Base-by-base conservation (phyloP, 192 early-diverging fungal species). In the Radiomyces spectabilis region DNA sequence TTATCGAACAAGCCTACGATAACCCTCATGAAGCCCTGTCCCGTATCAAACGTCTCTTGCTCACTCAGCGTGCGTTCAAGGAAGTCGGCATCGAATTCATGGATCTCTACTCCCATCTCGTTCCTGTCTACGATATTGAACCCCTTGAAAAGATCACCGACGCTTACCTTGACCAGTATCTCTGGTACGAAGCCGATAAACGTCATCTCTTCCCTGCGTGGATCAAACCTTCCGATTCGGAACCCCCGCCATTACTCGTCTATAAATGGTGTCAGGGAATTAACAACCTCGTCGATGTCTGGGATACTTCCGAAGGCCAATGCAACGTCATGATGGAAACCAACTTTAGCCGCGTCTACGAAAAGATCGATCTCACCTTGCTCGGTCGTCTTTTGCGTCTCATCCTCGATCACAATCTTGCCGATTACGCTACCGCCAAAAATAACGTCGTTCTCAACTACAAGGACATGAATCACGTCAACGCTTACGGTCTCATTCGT, bases 91-190 rank as follows among this genome's bases (percentile, higher is more conserved):
- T 99, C 61, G 94, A 99, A 74, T 99, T 99, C 56, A 97, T 99
- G 94, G 96, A 99, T 77, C 77, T 93, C 56, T 99, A 95, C 71
- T 87, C 84, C 57, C 93, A 99, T 56, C 71, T 99, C 68, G 88
- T 97, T 53, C 96, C 96, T 16, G 96, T 99, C 7, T 97, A 93
- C 68, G 92, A 94, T 66, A 82, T 99, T 5, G 96, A 97, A 63
- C 94, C 96, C n/a, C 72, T 99, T n/a, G 96, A 99, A 65, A 99
- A 99, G 73, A 99, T 99, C 55, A 94, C 94, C 0, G 96, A 99
- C 66, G 93, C 96, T 29, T 99, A 99, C 51, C 75, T 99, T 53
- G 96, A 99, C 66, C 96, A 99, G 68, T 99, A 99, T 59, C 78
- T 99, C 32, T 99, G 96, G 96, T 97, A 97, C 66, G 96, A 99